Evolutionary conservation across 352 stramenopile species (phyloP).

Genomic region (Phytophthora litchii): DNA sequence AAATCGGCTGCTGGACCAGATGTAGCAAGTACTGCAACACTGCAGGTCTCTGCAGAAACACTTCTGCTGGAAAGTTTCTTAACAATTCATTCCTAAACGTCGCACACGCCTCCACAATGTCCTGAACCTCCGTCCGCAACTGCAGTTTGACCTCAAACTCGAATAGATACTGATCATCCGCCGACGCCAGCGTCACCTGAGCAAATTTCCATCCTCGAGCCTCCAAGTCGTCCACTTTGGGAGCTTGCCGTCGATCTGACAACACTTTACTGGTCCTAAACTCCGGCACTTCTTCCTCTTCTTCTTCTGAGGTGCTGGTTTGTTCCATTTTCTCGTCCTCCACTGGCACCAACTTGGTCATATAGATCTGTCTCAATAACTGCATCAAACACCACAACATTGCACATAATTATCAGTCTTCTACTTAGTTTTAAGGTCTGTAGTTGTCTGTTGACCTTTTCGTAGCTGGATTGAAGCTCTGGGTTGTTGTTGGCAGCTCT

Average conservation of each 20-base stretch:
- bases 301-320: background rate
- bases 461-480: constrained; percentile 49
- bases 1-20: constrained; percentile 66
- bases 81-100: constrained; percentile 61
- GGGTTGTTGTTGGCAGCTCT: constrained; percentile 34
- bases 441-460: constrained; percentile 41
- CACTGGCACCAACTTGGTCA: constrained; percentile 13
- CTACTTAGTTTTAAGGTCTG: background rate
- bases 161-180: constrained; percentile 79
- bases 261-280: background rate
- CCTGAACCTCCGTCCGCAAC: constrained; percentile 46
- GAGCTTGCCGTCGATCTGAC: constrained; percentile 8
- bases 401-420: constrained; percentile 12
- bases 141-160: constrained; percentile 81
- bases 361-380: constrained; percentile 54
- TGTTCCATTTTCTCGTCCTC: background rate
- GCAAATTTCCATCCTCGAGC: constrained; percentile 65
- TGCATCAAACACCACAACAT: constrained; percentile 21
- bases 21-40: constrained; percentile 69
- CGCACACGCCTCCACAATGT: constrained; percentile 59
- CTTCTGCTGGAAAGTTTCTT: constrained; percentile 65
- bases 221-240: constrained; percentile 30
- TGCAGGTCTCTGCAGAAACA: constrained; percentile 71
- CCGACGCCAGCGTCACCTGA: constrained; percentile 47
- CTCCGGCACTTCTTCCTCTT: constrained; percentile 2